phyloP scores from a whole-genome alignment of 1,139 yeast genomes.

The Candida anutae region DNA sequence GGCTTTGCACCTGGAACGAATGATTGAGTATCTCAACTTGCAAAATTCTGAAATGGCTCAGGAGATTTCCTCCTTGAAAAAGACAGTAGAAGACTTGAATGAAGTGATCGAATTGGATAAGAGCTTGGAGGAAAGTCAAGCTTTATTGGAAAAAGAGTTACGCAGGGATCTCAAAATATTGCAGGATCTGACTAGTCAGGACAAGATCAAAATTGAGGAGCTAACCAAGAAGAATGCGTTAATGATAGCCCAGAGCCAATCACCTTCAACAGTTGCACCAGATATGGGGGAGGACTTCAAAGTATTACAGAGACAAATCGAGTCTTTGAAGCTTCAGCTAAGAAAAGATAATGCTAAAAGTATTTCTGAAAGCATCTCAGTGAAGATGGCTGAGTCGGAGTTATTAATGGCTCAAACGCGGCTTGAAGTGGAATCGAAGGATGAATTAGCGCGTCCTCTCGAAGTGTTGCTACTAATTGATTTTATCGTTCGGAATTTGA shows the following conservation, averaged over 20 bases:
- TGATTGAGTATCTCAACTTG: slow-evolving; percentile 50
- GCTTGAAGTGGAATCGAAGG: slow-evolving; percentile 3
- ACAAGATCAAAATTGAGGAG: slow-evolving; percentile 18
- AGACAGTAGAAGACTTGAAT: slow-evolving; percentile 47
- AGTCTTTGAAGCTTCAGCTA: slow-evolving; percentile 11
- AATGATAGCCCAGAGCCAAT: not conserved
- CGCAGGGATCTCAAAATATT: slow-evolving; percentile 34
- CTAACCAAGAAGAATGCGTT: slow-evolving; percentile 24
- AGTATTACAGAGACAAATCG: too few species aligned
- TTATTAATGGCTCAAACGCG: slow-evolving; percentile 6
- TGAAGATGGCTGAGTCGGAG: slow-evolving; percentile 6
- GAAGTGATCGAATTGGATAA: slow-evolving; percentile 53
- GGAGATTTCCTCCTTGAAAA: slow-evolving; percentile 29
- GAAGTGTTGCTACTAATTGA: not conserved
- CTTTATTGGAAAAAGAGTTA: slow-evolving; percentile 49
- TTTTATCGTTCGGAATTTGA: not conserved
- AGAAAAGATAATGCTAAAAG: slow-evolving; percentile 8
- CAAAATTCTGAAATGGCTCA: slow-evolving; percentile 43
- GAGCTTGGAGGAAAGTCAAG: slow-evolving; percentile 54
- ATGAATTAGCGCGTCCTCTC: not conserved
- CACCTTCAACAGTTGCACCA: too few species aligned
- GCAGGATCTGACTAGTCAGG: slow-evolving; percentile 18
- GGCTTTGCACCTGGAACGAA: slow-evolving; percentile 33
- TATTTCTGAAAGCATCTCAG: slow-evolving; percentile 6
- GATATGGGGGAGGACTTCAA: too few species aligned